Conservation (phyloP, 2,329 filamentous ascomycete species). For the Rutstroemia sp. region DNA sequence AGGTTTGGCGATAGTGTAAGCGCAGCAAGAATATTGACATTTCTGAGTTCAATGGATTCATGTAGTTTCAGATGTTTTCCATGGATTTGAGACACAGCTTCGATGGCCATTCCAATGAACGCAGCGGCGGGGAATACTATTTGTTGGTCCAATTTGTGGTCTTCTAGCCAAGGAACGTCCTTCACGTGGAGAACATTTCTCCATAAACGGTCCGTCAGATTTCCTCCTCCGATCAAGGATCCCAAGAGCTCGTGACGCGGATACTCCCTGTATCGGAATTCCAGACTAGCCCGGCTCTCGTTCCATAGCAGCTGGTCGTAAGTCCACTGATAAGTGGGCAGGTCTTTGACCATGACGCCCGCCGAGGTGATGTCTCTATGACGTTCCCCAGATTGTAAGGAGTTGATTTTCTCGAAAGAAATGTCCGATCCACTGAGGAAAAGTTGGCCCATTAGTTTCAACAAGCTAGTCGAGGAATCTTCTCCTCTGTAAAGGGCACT, state of each 20-base stretch:
- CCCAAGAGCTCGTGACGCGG: slow-evolving; percentile 41
- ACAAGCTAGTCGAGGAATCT: neutral
- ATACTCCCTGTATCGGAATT: neutral
- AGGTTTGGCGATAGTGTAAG: neutral
- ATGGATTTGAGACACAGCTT: slow-evolving; percentile 12
- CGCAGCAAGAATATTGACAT: neutral
- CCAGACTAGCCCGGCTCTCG: neutral
- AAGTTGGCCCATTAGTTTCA: neutral
- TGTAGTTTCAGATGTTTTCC: neutral
- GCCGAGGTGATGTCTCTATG: neutral
- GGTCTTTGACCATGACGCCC: neutral
- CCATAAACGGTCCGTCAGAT: slow-evolving; percentile 24
- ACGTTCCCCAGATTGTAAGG: neutral
- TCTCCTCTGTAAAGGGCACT: neutral
- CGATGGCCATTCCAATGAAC: slow-evolving; percentile 14
- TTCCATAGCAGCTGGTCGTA: neutral
- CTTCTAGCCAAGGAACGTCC: slow-evolving; percentile 45
- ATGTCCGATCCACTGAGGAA: neutral
- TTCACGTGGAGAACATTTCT: slow-evolving; percentile 23
- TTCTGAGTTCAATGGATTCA: neutral
- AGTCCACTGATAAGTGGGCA: neutral
- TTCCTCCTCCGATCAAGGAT: slow-evolving; percentile 10
- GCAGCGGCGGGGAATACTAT: slow-evolving; percentile 38
- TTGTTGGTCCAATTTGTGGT: slow-evolving; percentile 44
- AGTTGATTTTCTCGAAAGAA: neutral